Conservation (phyloP, 371 early-diverging fungal genomes). For the Batrachochytrium dendrobatidis region DNA sequence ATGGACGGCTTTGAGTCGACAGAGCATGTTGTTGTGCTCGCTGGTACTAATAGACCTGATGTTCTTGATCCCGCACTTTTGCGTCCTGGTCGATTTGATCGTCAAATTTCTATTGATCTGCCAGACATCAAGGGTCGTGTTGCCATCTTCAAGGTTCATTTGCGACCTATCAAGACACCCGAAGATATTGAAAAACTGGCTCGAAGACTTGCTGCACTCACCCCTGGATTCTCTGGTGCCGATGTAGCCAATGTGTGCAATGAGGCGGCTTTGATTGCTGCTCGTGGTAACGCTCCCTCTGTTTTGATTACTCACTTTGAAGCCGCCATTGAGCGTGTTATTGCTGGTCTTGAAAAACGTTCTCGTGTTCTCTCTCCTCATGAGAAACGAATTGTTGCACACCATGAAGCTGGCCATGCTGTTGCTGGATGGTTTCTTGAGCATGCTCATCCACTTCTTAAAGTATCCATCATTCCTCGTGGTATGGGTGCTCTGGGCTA, state of each 20-base stretch:
- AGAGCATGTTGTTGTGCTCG: slow-evolving; percentile 90
- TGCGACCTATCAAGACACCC: slow-evolving; percentile 81
- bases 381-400: slow-evolving; percentile 97
- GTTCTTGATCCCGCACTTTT: slow-evolving; percentile 87
- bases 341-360: slow-evolving; percentile 97
- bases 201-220: slow-evolving; percentile 82
- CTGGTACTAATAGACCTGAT: slow-evolving; percentile 92
- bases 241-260: slow-evolving; percentile 98
- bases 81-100: slow-evolving; percentile 98
- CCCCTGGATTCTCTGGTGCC: slow-evolving; percentile 97
- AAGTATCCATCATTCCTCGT: slow-evolving; percentile 97
- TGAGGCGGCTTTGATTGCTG: slow-evolving; percentile 98
- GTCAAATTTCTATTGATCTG: slow-evolving; percentile 92
- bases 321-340: slow-evolving; percentile 95
- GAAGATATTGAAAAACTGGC: slow-evolving; percentile 73
- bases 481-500: slow-evolving; percentile 94
- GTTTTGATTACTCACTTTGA: slow-evolving; percentile 91
- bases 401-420: slow-evolving; percentile 99
- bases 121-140: slow-evolving; percentile 94
- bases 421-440: slow-evolving; percentile 97
- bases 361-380: slow-evolving; percentile 90
- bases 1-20: slow-evolving; percentile 97
- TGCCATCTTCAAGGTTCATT: slow-evolving; percentile 92
- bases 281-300: slow-evolving; percentile 65
- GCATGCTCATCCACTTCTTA: slow-evolving; percentile 91